phyloP scores from a whole-genome alignment of 768 basidiomycete species.

The Royoungia palumana region DNA sequence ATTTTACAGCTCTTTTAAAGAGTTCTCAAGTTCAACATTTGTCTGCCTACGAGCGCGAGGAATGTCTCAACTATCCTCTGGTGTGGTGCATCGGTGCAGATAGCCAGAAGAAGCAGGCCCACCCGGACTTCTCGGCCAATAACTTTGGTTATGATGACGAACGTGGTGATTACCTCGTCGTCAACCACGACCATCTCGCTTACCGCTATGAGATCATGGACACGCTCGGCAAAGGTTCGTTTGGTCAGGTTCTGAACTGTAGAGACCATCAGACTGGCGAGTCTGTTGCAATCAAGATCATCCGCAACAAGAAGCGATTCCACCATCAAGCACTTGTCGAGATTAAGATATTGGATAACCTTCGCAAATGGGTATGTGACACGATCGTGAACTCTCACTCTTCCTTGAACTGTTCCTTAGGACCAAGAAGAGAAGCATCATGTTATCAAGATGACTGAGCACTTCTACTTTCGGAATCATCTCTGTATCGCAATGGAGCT shows the following conservation, averaged over 20 bases:
- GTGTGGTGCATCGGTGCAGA: slow-evolving; percentile 81
- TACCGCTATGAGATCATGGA: slow-evolving; percentile 96
- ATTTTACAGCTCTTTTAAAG: slow-evolving; percentile 56
- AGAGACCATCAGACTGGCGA: slow-evolving; percentile 93
- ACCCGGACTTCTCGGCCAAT: slow-evolving; percentile 66
- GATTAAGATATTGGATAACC: slow-evolving; percentile 95
- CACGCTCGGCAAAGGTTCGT: slow-evolving; percentile 95
- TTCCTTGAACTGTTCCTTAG: slow-evolving; percentile 44
- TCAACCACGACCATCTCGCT: slow-evolving; percentile 88
- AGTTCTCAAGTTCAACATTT: slow-evolving; percentile 66
- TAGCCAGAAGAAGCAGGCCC: slow-evolving; percentile 82
- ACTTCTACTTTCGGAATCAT: slow-evolving; percentile 97
- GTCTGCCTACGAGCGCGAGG: slow-evolving; percentile 86
- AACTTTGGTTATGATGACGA: slow-evolving; percentile 98
- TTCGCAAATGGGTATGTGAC: slow-evolving; percentile 91
- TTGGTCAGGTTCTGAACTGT: slow-evolving; percentile 95
- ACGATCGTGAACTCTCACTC: not conserved
- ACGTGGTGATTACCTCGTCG: slow-evolving; percentile 91
- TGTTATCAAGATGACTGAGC: slow-evolving; percentile 97
- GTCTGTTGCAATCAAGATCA: slow-evolving; percentile 99
- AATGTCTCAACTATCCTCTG: slow-evolving; percentile 81
- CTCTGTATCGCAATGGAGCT: slow-evolving; percentile 98
- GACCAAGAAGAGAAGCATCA: slow-evolving; percentile 96
- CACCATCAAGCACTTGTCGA: slow-evolving; percentile 99
- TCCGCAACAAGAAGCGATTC: slow-evolving; percentile 98